Evolutionary conservation across 1,284 basidiomycete species (phyloP).

Genomic region (Naganishia cerealis): DNA sequence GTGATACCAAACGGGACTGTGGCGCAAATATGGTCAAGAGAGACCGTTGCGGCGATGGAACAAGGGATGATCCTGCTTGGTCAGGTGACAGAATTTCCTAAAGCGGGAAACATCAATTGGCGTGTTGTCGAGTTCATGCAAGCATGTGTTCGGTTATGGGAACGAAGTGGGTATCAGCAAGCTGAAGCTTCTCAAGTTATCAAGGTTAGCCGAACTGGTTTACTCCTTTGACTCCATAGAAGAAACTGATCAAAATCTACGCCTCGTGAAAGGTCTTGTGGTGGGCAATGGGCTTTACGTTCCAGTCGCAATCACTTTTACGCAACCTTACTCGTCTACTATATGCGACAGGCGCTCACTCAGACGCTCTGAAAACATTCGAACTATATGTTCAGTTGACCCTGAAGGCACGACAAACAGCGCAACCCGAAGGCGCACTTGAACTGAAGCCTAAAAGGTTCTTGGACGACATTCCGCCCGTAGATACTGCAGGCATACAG

Average conservation of each 20-base stretch:
- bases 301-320: conserved; percentile 80
- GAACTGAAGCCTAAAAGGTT: conserved; percentile 45
- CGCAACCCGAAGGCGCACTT: conserved; percentile 51
- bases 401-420: conserved; percentile 70
- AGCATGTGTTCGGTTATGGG: conserved; percentile 77
- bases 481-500: conserved; percentile 16
- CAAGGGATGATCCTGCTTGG: conserved; percentile 68
- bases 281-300: conserved; percentile 87
- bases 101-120: conserved; percentile 75
- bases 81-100: conserved; percentile 73
- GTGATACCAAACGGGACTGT: conserved; percentile 26
- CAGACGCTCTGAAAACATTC: conserved; percentile 72
- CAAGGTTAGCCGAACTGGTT: conserved; percentile 50
- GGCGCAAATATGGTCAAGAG: conserved; percentile 61
- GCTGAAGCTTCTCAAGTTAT: conserved; percentile 53
- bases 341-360: conserved; percentile 61
- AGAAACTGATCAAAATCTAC: conserved; percentile 11
- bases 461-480: conserved; percentile 42
- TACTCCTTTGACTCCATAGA: neutral
- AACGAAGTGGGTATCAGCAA: conserved; percentile 61
- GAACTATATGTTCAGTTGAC: conserved; percentile 81
- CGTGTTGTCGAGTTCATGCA: conserved; percentile 82
- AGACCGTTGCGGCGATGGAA: conserved; percentile 65
- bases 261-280: conserved; percentile 65
- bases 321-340: conserved; percentile 77